Conservation (phyloP, 2,329 filamentous ascomycete genomes). For the Chrysoporthe cubensis region DNA sequence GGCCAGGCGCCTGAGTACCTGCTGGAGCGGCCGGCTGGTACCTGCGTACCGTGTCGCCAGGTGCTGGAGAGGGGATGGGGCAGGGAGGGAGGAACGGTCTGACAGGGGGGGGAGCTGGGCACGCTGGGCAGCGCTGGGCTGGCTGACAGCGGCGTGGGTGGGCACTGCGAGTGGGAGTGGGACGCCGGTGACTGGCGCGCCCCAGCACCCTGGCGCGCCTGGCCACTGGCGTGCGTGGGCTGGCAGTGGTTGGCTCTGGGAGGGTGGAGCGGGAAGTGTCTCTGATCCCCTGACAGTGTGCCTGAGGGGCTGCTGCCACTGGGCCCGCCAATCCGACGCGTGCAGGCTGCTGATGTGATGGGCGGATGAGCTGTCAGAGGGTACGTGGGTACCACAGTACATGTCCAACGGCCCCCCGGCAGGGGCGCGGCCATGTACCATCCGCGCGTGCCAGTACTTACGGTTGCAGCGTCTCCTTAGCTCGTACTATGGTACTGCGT, state of each 20-base stretch:
- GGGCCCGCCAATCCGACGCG: not conserved
- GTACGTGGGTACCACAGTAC: too few relatives aligned
- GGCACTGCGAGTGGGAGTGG: too few relatives aligned
- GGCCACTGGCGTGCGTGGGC: too few relatives aligned
- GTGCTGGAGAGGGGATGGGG: too few relatives aligned
- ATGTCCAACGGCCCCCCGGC: too few relatives aligned
- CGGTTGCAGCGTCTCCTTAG: not conserved
- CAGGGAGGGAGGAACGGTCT: not conserved
- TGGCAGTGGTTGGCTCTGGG: not conserved
- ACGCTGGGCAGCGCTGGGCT: too few relatives aligned
- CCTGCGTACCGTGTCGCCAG: too few relatives aligned
- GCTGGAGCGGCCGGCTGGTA: not conserved
- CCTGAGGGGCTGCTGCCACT: not conserved
- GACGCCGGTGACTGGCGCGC: too few relatives aligned
- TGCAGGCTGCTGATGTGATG: conserved; percentile 6
- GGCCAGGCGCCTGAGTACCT: not conserved
- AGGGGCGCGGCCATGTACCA: not conserved
- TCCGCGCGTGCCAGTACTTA: not conserved
- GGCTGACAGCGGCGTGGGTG: too few relatives aligned
- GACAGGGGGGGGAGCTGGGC: not conserved
- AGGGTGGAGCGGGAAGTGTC: not conserved
- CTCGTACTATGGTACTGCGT: not conserved
- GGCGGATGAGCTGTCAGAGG: not conserved
- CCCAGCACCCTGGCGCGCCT: too few relatives aligned
- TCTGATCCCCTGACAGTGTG: not conserved